Conservation (phyloP, 2,329 filamentous ascomycete genomes). For the Arthrobotrys conoides region DNA sequence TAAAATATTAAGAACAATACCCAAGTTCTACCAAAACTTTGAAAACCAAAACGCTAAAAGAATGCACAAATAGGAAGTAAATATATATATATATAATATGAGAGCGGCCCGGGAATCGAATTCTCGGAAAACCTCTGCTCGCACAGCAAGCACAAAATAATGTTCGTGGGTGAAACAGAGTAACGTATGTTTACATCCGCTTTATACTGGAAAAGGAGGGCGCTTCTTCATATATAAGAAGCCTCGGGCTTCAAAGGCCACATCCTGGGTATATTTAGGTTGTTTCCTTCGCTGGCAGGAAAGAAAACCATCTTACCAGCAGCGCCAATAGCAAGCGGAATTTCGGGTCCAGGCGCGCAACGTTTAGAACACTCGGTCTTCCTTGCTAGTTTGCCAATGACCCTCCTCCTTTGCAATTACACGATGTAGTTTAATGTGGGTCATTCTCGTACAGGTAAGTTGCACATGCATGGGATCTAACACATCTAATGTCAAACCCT, state of each 20-base stretch:
- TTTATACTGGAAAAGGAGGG: constrained; percentile 2
- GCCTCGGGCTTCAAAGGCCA: not conserved
- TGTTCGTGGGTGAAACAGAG: not conserved
- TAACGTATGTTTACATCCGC: constrained; percentile 2
- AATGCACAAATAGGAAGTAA: not conserved
- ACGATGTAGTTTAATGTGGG: not conserved
- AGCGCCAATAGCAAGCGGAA: constrained; percentile 13
- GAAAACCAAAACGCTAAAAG: not conserved
- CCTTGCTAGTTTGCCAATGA: constrained; percentile 14
- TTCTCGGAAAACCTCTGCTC: constrained; percentile 17
- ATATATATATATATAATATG: no score
- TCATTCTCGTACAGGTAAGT: constrained; percentile 1
- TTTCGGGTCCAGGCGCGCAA: not conserved
- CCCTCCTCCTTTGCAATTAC: constrained; percentile 18
- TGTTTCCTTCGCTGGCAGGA: constrained; percentile 1
- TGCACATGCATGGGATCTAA: not conserved
- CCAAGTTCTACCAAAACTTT: not conserved
- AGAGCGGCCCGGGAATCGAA: constrained; percentile 17
- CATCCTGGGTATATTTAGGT: constrained; percentile 4
- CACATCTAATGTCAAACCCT: constrained; percentile 2
- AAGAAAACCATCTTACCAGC: not conserved
- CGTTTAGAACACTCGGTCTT: not conserved
- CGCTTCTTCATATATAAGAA: constrained; percentile 3
- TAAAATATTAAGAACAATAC: not conserved
- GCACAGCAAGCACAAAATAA: constrained; percentile 9